Evolutionary conservation across 176 grass and related monocot species (phyloP).

Genomic region (Elymus sibiricus): DNA sequence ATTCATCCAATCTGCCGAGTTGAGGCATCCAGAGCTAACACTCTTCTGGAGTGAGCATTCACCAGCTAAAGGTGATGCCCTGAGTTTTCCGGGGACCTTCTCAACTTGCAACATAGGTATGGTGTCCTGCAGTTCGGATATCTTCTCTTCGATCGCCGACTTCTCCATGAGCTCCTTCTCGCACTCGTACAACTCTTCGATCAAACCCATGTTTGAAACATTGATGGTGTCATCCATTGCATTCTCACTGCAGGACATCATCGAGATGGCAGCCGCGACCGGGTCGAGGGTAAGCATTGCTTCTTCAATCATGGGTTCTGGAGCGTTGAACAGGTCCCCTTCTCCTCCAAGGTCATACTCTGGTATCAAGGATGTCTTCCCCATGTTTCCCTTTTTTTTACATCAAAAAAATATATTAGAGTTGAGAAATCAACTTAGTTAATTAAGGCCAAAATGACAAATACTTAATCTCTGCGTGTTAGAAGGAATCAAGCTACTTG

Average conservation of each 20-base stretch:
- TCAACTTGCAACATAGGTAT: slow-evolving; percentile 73
- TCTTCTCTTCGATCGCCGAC: slow-evolving; percentile 69
- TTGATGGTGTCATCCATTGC: too few species aligned
- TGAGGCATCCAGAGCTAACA: slow-evolving; percentile 79
- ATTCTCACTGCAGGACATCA: slow-evolving; percentile 51
- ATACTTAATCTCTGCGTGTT: neutral
- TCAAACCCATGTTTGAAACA: slow-evolving; percentile 48
- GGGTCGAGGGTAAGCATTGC: too few species aligned
- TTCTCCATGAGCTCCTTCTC: slow-evolving; percentile 69
- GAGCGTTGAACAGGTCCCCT: too few species aligned
- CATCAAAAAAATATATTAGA: neutral
- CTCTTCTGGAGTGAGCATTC: slow-evolving; percentile 87
- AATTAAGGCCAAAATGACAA: too few species aligned
- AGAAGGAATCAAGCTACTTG: neutral
- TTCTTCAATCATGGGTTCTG: too few species aligned
- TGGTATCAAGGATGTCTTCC: too few species aligned
- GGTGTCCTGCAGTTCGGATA: slow-evolving; percentile 68
- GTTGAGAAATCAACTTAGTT: neutral
- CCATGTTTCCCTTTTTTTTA: too few species aligned
- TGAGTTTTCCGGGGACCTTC: neutral
- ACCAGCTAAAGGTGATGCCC: too few species aligned
- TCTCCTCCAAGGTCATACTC: too few species aligned
- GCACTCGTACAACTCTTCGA: slow-evolving; percentile 40
- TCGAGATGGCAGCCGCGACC: slow-evolving; percentile 53
- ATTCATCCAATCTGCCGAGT: slow-evolving; percentile 58